phyloP scores from a whole-genome alignment of 2,329 filamentous ascomycete genomes.

The Fusarium sp. region DNA sequence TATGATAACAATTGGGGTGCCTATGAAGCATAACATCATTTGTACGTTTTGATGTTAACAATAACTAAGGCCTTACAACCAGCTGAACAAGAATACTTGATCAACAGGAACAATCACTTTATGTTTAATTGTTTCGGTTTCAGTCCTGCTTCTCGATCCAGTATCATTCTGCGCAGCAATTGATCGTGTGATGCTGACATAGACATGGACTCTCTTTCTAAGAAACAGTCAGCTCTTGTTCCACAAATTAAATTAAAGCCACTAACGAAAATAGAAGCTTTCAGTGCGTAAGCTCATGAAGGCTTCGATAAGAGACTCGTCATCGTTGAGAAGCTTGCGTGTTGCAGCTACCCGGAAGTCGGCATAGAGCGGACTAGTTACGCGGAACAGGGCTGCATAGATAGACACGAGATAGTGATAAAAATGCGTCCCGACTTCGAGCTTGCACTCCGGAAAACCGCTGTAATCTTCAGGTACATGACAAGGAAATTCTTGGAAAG shows the following conservation, averaged over 20 bases:
- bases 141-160: conserved; percentile 40
- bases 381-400: conserved; percentile 41
- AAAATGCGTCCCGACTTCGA: conserved; percentile 42
- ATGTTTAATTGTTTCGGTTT: conserved; percentile 27
- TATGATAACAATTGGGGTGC: background rate
- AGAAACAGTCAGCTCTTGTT: conserved; percentile 6
- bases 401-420: conserved; percentile 44
- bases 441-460: conserved; percentile 42
- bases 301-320: conserved; percentile 35
- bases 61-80: background rate
- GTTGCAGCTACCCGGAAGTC: conserved; percentile 38
- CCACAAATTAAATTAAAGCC: background rate
- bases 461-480: conserved; percentile 44
- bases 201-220: conserved; percentile 41
- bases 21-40: background rate
- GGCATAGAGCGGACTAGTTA: conserved; percentile 42
- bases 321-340: conserved; percentile 37
- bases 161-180: conserved; percentile 40
- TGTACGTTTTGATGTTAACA: no score
- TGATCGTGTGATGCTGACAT: conserved; percentile 43
- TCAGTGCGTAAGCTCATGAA: conserved; percentile 43
- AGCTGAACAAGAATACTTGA: background rate
- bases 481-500: conserved; percentile 43
- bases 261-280: conserved; percentile 44
- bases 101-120: background rate